Conservation (phyloP, 1,284 basidiomycete species). For the Mrakiaceae sp. region DNA sequence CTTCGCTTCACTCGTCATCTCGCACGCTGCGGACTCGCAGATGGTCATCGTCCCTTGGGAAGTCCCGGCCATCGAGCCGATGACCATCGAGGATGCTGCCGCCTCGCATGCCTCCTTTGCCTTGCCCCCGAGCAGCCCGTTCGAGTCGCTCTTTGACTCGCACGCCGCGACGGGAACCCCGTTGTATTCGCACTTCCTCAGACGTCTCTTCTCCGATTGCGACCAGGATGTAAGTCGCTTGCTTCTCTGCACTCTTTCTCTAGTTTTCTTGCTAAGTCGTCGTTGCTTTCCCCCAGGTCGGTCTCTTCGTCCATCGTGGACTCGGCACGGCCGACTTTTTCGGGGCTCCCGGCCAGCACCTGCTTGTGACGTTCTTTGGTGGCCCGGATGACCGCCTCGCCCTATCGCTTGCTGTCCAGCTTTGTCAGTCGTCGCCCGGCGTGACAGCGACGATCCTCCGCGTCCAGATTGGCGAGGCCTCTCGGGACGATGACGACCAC, state of each 20-base stretch:
- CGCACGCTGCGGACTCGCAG: slow-evolving; percentile 55
- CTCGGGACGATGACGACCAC: background rate
- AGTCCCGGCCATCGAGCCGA: slow-evolving; percentile 23
- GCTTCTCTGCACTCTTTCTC: background rate
- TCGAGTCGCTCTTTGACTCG: slow-evolving; percentile 52
- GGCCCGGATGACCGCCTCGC: slow-evolving; percentile 84
- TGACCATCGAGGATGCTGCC: slow-evolving; percentile 17
- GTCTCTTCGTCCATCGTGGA: slow-evolving; percentile 66
- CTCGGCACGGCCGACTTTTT: slow-evolving; percentile 27
- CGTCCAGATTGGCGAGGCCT: slow-evolving; percentile 13
- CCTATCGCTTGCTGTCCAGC: slow-evolving; percentile 62
- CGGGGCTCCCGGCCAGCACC: slow-evolving; percentile 40
- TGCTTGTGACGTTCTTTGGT: slow-evolving; percentile 82
- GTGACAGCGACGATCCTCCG: slow-evolving; percentile 60
- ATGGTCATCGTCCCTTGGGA: slow-evolving; percentile 77
- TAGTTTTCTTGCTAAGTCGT: background rate
- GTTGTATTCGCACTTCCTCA: slow-evolving; percentile 65
- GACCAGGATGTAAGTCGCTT: slow-evolving; percentile 39
- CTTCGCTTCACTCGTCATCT: slow-evolving; percentile 55
- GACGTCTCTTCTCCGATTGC: slow-evolving; percentile 58
- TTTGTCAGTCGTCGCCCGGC: slow-evolving; percentile 49
- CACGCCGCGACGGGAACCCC: slow-evolving; percentile 31
- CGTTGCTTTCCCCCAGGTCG: slow-evolving; percentile 35
- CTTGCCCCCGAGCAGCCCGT: slow-evolving; percentile 34
- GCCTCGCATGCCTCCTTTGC: slow-evolving; percentile 8